These are phyloP conservation scores for Penicillium pancosmium DNA, from an alignment of 495 filamentous ascomycete species.

Conservation along the genomic window DNA sequence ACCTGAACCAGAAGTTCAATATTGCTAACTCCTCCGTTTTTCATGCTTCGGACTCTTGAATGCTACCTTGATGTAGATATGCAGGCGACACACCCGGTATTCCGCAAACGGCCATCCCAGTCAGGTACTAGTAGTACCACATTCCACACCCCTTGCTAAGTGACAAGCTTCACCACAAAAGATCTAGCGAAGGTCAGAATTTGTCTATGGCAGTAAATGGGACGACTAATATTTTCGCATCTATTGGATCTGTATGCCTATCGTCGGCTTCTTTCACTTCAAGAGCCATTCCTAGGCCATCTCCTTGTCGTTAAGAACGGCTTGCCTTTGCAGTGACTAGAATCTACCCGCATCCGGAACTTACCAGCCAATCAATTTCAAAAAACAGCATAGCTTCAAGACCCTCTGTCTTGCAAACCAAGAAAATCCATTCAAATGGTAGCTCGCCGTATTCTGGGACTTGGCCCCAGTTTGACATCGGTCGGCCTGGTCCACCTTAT, in stretches of 20 bases:
- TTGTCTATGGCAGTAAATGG: neutral
- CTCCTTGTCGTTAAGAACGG: too few species aligned
- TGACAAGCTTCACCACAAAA: neutral
- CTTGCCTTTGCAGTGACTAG: too few species aligned
- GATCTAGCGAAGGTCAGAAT: neutral
- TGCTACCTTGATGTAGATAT: neutral
- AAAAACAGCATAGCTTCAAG: too few species aligned
- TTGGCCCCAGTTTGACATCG: neutral
- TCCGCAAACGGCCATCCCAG: neutral
- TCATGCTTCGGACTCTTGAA: neutral
- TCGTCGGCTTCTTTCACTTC: too few species aligned
- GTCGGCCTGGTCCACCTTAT: neutral
- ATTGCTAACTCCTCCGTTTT: neutral
- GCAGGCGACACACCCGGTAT: neutral
- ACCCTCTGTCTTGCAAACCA: neutral
- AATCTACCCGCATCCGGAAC: too few species aligned
- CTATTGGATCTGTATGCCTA: too few species aligned
- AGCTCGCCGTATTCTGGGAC: neutral
- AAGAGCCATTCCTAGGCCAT: too few species aligned
- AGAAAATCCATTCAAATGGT: neutral
- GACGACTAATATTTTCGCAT: too few species aligned
- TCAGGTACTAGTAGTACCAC: constrained; percentile 2
- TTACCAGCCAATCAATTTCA: too few species aligned
- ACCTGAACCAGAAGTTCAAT: neutral
- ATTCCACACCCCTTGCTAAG: neutral